Base-by-base conservation (phyloP, 2,329 filamentous ascomycete genomes). In the Fusarium sulawesiense region DNA sequence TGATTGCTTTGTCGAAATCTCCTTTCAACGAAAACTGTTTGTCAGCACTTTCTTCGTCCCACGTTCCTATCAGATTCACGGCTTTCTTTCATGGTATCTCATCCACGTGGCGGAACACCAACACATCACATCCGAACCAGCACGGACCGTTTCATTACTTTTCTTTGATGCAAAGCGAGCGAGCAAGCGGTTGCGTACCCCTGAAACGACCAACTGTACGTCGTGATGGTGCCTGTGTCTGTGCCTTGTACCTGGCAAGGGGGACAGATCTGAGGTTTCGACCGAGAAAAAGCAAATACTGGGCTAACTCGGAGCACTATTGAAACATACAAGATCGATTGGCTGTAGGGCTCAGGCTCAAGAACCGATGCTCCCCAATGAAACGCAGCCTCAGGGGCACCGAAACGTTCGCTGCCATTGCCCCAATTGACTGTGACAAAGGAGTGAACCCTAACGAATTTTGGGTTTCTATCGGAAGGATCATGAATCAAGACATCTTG, bases 311-410 rank as follows among this genome's bases (percentile, higher is more conserved):
- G 54, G 58, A 61, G 62, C 61, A 42, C 57, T 51, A 59, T 75
- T 61, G 72, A 73, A 75, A 75, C 72, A 66, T 55, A 30, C 40
- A 25, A 60, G 58, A 72, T 71, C 68, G 53, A 73, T 75, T 75
- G 73, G 73, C 53, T 46, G 32, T 45, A 25, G n/a, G 23, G 30
- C 40, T 47, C 21, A 50, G 61, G 53, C 68, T 59, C 73, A 61
- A 73, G 63, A 68, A 51, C 47, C 66, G 49, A 51, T 72, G 50
- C 46, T 56, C 64, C 72, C 60, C 58, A 62, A 60, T 75, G 73
- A 75, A 75, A 75, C 73, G 61, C 68, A 62, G 60, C 49, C 51
- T 62, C 69, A 64, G 47, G 60, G 61, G 62, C 45, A 37, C 53
- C 47, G 40, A 63, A 62, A 61, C 53, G 60, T 68, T 69, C 61